Base-by-base conservation (phyloP, 805 yeast species). In the Candida corydali region DNA sequence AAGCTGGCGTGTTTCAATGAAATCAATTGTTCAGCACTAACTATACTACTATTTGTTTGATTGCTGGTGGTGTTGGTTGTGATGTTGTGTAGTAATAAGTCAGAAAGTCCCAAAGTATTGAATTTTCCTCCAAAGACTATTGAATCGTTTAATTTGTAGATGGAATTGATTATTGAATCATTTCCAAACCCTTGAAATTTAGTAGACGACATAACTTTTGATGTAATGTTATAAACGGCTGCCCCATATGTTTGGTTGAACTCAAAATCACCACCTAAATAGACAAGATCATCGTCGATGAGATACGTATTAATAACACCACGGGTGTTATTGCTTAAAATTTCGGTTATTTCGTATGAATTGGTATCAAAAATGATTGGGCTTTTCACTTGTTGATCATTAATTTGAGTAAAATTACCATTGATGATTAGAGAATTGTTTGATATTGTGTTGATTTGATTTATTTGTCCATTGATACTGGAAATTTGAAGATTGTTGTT, bases 121-220 rank as follows among this genome's bases (percentile, higher is more conserved):
- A 93, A 88, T 3, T 61, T 41, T 9, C 98, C 98, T 1, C 93
- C 91, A 61, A 88, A 91, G 9, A 93, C 54, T 6, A 93, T 67
- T 24, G 72, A 65, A 8, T 58, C 49, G 23, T 59, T 57, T 27
- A 54, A 49, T 42, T 70, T 69, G 0, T 75, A 45, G 12, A 93
- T 88, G 6, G 89, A 65, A 42, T 79, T 76, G 10, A 93, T 74
- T 0, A 48, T 41, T 0, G 89, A 66, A 40, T 73, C 66, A 23
- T 69, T 51, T 5, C 79, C 80, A 53, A 91, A 87, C 0, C 98
- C 98, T 19, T 73, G 70, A 58, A 91, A 93, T 0, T 84, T 81
- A 3, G 86, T 63, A 7, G 70, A 52, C 2, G 51, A 34, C 26
- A 85, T 58, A 2, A 57, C 22, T 15, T 66, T 47, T 3, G 70